Evolutionary conservation across 192 early-diverging fungal species (phyloP).

Genomic region (Podila horticola): DNA sequence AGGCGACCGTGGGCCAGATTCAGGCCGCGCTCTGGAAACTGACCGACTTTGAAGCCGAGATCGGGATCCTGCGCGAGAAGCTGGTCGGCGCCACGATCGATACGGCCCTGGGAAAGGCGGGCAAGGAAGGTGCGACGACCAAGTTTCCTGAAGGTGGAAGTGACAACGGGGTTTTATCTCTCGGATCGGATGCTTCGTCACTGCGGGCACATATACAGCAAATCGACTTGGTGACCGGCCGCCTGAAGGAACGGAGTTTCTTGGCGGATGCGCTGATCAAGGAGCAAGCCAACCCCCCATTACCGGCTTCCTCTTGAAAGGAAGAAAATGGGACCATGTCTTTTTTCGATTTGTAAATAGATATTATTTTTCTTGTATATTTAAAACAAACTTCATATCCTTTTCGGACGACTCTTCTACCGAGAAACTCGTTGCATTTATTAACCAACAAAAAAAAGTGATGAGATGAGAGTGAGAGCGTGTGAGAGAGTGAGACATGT

Average conservation of each 20-base stretch:
- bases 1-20: conserved; percentile 49
- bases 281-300: conserved; percentile 1
- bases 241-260: conserved; percentile 41
- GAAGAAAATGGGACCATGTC: neutral
- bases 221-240: conserved; percentile 34
- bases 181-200: neutral
- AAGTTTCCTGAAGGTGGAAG: neutral
- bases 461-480: no score
- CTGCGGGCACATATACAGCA: conserved; percentile 34
- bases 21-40: conserved; percentile 54
- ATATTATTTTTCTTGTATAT: no score
- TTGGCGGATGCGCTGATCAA: conserved; percentile 12
- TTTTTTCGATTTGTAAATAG: no score
- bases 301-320: no score
- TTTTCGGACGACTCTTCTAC: no score
- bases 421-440: no score
- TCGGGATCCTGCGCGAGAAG: conserved; percentile 58
- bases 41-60: conserved; percentile 62
- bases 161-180: neutral
- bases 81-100: conserved; percentile 41
- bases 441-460: no score
- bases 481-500: no score
- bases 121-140: neutral
- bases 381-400: no score
- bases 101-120: neutral